Percentiles rank a stretch among this genome's conserved stretches.
Evolutionary conservation across 2,329 filamentous ascomycete species (phyloP).

Genomic region (Elsinoe australis): DNA sequence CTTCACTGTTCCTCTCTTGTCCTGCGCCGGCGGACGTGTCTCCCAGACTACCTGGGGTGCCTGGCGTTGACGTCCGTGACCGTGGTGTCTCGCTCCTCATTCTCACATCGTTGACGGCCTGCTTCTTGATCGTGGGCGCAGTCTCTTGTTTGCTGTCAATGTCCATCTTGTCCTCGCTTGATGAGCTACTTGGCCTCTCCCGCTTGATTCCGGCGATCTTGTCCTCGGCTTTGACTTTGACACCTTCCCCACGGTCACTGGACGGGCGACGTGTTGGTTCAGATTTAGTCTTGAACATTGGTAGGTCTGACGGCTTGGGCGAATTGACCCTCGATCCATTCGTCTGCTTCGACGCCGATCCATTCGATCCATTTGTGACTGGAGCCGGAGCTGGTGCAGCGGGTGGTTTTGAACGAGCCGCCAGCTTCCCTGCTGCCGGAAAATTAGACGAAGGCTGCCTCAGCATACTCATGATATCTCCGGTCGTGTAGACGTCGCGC

Average conservation of each 20-base stretch:
- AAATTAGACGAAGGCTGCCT: conserved; percentile 43
- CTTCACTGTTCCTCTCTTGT: conserved; percentile 28
- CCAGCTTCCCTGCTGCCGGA: conserved; percentile 23
- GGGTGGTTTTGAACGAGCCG: conserved; percentile 22
- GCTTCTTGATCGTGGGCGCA: conserved; percentile 10
- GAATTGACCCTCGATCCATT: neutral
- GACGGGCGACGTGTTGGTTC: neutral
- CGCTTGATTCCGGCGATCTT: conserved; percentile 4
- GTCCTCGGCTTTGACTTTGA: conserved; percentile 2
- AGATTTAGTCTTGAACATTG: neutral
- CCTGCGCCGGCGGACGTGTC: conserved; percentile 15
- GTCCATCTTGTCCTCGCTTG: neutral
- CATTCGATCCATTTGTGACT: no score
- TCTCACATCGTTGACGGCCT: neutral
- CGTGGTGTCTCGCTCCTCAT: conserved; percentile 4
- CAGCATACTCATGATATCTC: conserved; percentile 51
- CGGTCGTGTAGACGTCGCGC: conserved; percentile 69
- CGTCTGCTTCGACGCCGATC: neutral
- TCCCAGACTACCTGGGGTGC: conserved; percentile 7
- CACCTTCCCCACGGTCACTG: neutral
- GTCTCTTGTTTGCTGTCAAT: neutral
- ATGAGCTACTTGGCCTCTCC: neutral
- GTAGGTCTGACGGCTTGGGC: neutral
- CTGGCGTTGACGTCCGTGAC: conserved; percentile 6
- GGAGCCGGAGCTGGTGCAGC: neutral